Evolutionary conservation across 202 grass and related monocot species (phyloP).

Genomic region (Dendrocalamus latiflorus): DNA sequence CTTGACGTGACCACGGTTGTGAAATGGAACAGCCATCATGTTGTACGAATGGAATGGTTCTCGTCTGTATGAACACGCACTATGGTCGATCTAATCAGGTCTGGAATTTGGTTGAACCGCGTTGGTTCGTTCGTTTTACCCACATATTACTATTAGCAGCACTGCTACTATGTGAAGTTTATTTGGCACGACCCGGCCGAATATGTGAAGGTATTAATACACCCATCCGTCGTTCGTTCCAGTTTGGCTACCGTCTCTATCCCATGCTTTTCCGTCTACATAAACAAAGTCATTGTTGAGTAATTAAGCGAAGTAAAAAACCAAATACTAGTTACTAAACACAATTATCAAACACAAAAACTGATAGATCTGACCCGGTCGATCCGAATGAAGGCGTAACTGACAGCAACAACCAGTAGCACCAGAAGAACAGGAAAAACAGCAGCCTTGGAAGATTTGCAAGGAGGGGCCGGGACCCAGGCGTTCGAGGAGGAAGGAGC

Average conservation of each 20-base stretch:
- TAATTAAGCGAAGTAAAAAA: slow-evolving; percentile 1
- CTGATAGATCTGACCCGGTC: background rate
- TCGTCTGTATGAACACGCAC: background rate
- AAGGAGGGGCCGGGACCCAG: background rate
- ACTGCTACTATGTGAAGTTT: background rate
- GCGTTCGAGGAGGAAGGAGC: background rate
- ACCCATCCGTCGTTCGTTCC: background rate
- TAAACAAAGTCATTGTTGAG: slow-evolving; percentile 21
- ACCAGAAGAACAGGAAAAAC: background rate
- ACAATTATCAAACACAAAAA: background rate
- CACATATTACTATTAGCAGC: background rate
- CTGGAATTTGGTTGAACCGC: background rate
- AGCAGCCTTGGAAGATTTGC: background rate
- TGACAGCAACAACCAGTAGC: slow-evolving; percentile 35
- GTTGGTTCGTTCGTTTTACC: no score
- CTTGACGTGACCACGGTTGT: slow-evolving; percentile 25
- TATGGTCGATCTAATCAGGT: slow-evolving; percentile 1
- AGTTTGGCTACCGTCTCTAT: slow-evolving; percentile 18
- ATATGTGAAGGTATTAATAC: background rate
- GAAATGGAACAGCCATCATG: slow-evolving; percentile 3
- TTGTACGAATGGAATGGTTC: background rate
- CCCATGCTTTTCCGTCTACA: background rate
- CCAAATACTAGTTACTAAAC: background rate
- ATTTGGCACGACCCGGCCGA: background rate
- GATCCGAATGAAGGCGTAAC: background rate